phyloP scores from a whole-genome alignment of 1,284 basidiomycete genomes.

The Neolentinus lepideus region DNA sequence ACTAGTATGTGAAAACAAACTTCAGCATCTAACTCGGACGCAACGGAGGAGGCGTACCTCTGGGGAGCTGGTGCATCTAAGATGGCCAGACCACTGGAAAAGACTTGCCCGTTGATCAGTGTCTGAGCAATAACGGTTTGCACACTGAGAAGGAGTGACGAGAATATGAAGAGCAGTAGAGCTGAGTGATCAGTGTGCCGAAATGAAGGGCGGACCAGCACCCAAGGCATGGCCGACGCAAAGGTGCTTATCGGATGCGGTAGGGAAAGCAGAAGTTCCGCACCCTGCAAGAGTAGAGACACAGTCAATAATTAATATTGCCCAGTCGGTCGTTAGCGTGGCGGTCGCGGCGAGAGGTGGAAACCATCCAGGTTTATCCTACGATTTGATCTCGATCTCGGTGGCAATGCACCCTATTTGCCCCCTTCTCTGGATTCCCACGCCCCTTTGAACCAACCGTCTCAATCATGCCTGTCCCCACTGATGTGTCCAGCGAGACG shows the following conservation, averaged over 20 bases:
- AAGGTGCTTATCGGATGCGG: not conserved
- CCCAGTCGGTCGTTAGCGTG: not conserved
- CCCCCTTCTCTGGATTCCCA: not conserved
- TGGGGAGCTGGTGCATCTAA: slow-evolving; percentile 36
- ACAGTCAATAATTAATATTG: not conserved
- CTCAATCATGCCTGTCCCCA: not conserved
- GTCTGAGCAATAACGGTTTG: slow-evolving; percentile 18
- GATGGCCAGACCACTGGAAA: slow-evolving; percentile 41
- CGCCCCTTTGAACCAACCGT: too few species aligned
- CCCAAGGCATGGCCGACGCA: slow-evolving; percentile 1
- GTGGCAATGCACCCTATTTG: not conserved
- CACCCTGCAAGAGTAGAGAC: not conserved
- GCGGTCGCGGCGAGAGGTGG: not conserved
- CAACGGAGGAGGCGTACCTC: slow-evolving; percentile 24
- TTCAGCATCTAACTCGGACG: not conserved
- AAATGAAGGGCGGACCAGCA: slow-evolving; percentile 9
- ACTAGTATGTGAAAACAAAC: slow-evolving; percentile 10
- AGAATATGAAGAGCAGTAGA: slow-evolving; percentile 8
- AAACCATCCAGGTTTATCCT: not conserved
- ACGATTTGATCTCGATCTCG: not conserved
- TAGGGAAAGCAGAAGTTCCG: not conserved
- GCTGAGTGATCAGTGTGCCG: not conserved
- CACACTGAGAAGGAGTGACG: slow-evolving; percentile 12
- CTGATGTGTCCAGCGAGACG: not conserved
- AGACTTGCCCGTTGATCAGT: slow-evolving; percentile 31